Evolutionary conservation across 192 early-diverging fungal genomes (phyloP), one percentile per base, ranked within the genome.

Genomic region (Mortierella alpina): DNA sequence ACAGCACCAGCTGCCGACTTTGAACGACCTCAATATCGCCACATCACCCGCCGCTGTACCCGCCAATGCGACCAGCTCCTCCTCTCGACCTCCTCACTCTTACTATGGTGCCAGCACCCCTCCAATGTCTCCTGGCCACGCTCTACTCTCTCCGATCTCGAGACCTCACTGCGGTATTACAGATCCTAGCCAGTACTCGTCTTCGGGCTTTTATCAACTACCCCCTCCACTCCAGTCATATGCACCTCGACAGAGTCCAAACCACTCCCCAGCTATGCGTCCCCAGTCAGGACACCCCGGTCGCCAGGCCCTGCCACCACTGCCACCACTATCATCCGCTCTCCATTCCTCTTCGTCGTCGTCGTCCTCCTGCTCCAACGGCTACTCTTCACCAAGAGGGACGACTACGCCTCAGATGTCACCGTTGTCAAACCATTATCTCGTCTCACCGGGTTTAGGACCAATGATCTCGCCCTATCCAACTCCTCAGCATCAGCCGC

Each of bases 401-500:
- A 31, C 31, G 31, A 31, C 77, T 10, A 80, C 69, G 9, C 70
- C 77, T 41, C 75, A 79, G 48, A 70, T 71, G 63, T 79, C 75
- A 4, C 68, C 63, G 0, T 59, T 64, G 7, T 8, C 47, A 20
- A 65, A 60, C 75, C 68, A 66, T 31, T 70, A 79, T 44, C 13
- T 58, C 50, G 57, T 61, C 17, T 72, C 77, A 9, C 77, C 77
- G 0, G 59, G 65, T 12, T 11, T 72, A 2, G 70, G 70, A 10
- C 70, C 77, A 2, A 31, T 31, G 0, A 63, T 80, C 22, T 80
- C 77, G 8, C 77, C 77, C 2, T 80, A 80, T 46, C 77, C 77
- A 11, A 80, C 77, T 8, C 77, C 77, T 20, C 77, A 80, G 23
- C 77, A 80, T 18, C 69, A 72, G 8, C 77, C 77, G 6, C 77